Conservation (phyloP, 129 eudicot species). For the Artemisia tridentata region DNA sequence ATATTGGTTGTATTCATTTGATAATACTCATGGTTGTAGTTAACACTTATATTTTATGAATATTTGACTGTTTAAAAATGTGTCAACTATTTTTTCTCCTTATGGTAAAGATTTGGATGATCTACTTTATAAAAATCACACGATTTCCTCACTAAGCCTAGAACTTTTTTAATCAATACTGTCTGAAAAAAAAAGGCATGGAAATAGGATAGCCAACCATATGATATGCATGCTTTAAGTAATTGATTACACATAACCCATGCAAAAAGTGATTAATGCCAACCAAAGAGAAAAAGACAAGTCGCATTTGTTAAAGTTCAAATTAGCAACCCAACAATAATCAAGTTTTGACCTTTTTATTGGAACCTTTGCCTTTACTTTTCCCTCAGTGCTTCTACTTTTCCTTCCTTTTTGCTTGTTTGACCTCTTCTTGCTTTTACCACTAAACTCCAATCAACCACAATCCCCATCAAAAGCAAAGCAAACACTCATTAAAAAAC, state of each 20-base stretch:
- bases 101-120: too few relatives aligned
- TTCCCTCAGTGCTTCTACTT: slow-evolving; percentile 19
- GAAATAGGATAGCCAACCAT: slow-evolving; percentile 29
- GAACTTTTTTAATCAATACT: too few relatives aligned
- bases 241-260: slow-evolving; percentile 30
- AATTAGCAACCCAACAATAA: slow-evolving; percentile 26
- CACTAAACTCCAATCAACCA: slow-evolving; percentile 6
- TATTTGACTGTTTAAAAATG: too few relatives aligned
- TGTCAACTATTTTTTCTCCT: too few relatives aligned
- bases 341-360: slow-evolving; percentile 30
- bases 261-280: slow-evolving; percentile 39
- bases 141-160: too few relatives aligned
- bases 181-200: slow-evolving; percentile 4
- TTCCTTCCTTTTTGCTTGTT: not conserved
- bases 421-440: slow-evolving; percentile 1
- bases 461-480: slow-evolving; percentile 14
- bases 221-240: slow-evolving; percentile 29
- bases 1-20: too few relatives aligned
- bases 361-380: slow-evolving; percentile 18
- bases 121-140: too few relatives aligned
- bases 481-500: not conserved
- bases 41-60: too few relatives aligned
- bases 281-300: slow-evolving; percentile 35
- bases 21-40: too few relatives aligned
- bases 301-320: slow-evolving; percentile 19